phyloP scores from a whole-genome alignment of 805 yeast species.

The Barnettozyma wickerhamii region DNA sequence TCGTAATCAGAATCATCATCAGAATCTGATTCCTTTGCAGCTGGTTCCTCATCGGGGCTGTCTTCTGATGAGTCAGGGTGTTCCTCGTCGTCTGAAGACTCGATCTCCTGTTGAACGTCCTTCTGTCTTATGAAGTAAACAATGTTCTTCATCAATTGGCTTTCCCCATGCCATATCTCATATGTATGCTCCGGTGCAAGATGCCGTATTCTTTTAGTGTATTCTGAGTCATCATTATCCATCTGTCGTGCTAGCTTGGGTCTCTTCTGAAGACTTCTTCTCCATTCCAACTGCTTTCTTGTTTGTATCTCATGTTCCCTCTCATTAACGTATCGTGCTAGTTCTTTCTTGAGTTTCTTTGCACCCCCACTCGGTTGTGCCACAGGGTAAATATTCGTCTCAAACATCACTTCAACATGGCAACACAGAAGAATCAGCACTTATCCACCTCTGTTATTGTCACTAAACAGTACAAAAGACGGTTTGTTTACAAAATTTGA shows the following conservation, averaged over 20 bases:
- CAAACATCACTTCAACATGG: too few relatives aligned
- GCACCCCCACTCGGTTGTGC: not conserved
- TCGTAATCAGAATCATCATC: not conserved
- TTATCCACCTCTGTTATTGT: too few relatives aligned
- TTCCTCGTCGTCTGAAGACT: too few relatives aligned
- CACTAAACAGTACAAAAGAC: too few relatives aligned
- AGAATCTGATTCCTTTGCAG: not conserved
- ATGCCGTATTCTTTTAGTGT: constrained; percentile 2
- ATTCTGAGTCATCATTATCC: constrained; percentile 4
- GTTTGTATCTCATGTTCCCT: not conserved
- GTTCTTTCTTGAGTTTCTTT: not conserved
- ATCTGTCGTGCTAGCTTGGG: not conserved
- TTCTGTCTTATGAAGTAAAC: not conserved
- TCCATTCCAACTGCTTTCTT: not conserved
- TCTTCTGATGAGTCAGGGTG: too few relatives aligned
- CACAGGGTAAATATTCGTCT: not conserved
- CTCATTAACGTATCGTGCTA: not conserved
- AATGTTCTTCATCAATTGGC: constrained; percentile 11
- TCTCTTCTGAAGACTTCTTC: not conserved
- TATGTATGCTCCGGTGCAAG: constrained; percentile 19
- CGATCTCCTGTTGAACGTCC: not conserved
- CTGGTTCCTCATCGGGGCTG: constrained; percentile 15
- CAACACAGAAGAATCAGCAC: too few relatives aligned
- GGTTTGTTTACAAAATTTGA: too few relatives aligned
- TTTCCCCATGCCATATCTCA: constrained; percentile 22